phyloP scores from a whole-genome alignment of 225 moss, liverwort and hornwort genomes.

The Sphagnum contortum region DNA sequence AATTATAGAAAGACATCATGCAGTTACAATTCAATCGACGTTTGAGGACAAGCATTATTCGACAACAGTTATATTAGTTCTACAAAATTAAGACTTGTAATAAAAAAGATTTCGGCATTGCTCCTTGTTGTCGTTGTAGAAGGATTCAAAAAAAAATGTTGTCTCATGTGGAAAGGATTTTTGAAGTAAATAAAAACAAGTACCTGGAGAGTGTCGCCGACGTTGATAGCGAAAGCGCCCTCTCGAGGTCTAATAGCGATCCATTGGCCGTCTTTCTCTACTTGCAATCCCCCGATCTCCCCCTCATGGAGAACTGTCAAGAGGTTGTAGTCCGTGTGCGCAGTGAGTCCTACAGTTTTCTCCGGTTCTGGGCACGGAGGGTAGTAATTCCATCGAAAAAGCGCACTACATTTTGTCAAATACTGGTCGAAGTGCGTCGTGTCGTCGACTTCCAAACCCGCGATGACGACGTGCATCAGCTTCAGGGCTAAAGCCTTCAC shows the following conservation, averaged over 20 bases:
- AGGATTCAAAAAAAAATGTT: too few species aligned
- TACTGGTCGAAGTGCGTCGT: slow-evolving; percentile 31
- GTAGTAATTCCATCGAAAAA: slow-evolving; percentile 39
- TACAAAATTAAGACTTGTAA: too few species aligned
- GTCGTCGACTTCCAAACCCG: slow-evolving; percentile 32
- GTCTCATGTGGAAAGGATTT: too few species aligned
- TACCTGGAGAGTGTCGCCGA: slow-evolving; percentile 44
- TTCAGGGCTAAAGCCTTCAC: slow-evolving; percentile 28
- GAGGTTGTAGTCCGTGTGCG: slow-evolving; percentile 36
- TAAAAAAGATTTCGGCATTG: too few species aligned
- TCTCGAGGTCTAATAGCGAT: slow-evolving; percentile 30
- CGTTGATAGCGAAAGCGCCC: slow-evolving; percentile 36
- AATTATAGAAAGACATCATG: too few species aligned
- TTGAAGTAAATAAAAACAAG: too few species aligned
- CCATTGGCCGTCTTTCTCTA: slow-evolving; percentile 36
- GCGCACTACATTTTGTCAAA: slow-evolving; percentile 16
- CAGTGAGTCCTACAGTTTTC: slow-evolving; percentile 30
- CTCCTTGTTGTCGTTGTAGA: too few species aligned
- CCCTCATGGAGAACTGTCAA: slow-evolving; percentile 36
- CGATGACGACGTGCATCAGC: slow-evolving; percentile 30
- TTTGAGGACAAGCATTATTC: too few species aligned
- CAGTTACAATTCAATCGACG: too few species aligned
- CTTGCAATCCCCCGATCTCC: slow-evolving; percentile 39
- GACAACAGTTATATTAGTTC: too few species aligned
- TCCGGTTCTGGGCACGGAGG: slow-evolving; percentile 41